phyloP scores from a whole-genome alignment of 2,329 filamentous ascomycete genomes.

The Claviceps monticola region DNA sequence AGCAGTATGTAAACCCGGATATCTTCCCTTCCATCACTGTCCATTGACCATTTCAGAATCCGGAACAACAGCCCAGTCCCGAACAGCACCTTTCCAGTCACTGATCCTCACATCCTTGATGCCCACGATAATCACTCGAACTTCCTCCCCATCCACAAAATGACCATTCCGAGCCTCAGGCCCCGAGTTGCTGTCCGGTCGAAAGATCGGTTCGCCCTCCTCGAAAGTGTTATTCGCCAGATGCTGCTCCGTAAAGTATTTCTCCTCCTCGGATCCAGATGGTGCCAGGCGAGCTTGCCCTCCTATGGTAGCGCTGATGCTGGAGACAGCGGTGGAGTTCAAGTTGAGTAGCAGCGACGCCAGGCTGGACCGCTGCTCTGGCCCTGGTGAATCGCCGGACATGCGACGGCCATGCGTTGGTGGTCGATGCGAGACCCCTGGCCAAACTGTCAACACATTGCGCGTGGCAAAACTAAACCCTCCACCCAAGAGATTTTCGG shows the following conservation, averaged over 20 bases:
- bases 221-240: slow-evolving; percentile 86
- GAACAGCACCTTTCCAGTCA: slow-evolving; percentile 89
- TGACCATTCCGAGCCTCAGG: slow-evolving; percentile 44
- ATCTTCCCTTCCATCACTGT: slow-evolving; percentile 4
- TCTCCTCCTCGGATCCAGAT: slow-evolving; percentile 64
- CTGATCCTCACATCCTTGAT: slow-evolving; percentile 78
- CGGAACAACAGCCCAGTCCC: slow-evolving; percentile 52
- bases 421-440: slow-evolving; percentile 79
- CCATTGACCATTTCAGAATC: slow-evolving; percentile 27
- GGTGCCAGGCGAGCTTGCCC: slow-evolving; percentile 67
- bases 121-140: slow-evolving; percentile 73
- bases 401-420: slow-evolving; percentile 52
- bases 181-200: slow-evolving; percentile 21
- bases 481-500: not conserved
- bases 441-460: not conserved
- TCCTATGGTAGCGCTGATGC: slow-evolving; percentile 87
- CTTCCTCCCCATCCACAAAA: slow-evolving; percentile 70
- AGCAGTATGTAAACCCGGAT: not conserved
- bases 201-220: slow-evolving; percentile 26
- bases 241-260: slow-evolving; percentile 70
- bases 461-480: not conserved
- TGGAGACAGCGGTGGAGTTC: slow-evolving; percentile 76
- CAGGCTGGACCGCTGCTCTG: slow-evolving; percentile 56
- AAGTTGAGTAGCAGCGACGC: slow-evolving; percentile 77
- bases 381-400: slow-evolving; percentile 48